Evolutionary conservation across 306 rosid genomes (phyloP).

Genomic region (Pyrus communis): DNA sequence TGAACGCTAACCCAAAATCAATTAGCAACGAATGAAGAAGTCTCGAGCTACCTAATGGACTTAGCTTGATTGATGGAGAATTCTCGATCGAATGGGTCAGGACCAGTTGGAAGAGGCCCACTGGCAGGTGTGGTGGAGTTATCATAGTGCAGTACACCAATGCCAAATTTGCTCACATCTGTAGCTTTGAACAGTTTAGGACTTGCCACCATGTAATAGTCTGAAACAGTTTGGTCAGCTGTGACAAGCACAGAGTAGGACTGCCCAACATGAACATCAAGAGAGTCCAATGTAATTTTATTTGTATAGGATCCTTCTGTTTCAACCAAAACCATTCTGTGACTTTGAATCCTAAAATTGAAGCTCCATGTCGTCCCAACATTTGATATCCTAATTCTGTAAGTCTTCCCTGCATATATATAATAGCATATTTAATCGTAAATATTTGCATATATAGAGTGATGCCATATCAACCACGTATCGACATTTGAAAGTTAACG

Average conservation of each 20-base stretch:
- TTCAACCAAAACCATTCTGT: slow-evolving; percentile 45
- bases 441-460: background rate
- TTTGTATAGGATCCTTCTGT: slow-evolving; percentile 66
- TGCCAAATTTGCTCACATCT: slow-evolving; percentile 13
- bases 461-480: background rate
- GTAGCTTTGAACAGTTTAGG: slow-evolving; percentile 35
- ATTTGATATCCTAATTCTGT: slow-evolving; percentile 58
- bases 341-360: slow-evolving; percentile 61
- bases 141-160: slow-evolving; percentile 48
- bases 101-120: slow-evolving; percentile 49
- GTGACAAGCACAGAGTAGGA: slow-evolving; percentile 66
- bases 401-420: slow-evolving; percentile 42
- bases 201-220: slow-evolving; percentile 55
- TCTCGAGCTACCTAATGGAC: slow-evolving; percentile 34
- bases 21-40: background rate
- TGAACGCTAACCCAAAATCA: background rate
- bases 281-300: slow-evolving; percentile 39
- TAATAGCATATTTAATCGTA: background rate
- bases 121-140: slow-evolving; percentile 31
- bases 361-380: slow-evolving; percentile 61
- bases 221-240: slow-evolving; percentile 38
- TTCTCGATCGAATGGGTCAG: slow-evolving; percentile 44
- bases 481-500: background rate
- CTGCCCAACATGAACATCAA: slow-evolving; percentile 77
- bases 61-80: slow-evolving; percentile 47